These are phyloP conservation scores for Artemisia tridentata DNA, from an alignment of 129 eudicot genomes.

Conservation along the genomic window DNA sequence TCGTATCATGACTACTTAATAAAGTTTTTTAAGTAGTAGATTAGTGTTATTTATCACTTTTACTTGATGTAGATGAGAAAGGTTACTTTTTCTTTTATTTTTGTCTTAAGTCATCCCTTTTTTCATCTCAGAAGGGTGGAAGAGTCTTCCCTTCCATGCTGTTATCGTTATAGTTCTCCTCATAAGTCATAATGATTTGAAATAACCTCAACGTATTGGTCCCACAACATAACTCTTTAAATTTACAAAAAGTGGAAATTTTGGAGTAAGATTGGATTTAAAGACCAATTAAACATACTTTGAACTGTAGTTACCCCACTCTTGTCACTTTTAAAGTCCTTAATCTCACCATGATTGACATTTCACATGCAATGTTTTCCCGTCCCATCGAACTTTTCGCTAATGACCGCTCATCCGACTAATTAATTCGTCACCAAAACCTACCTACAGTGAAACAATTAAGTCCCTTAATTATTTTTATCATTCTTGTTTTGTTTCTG, in stretches of 20 bases:
- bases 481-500: constrained; percentile 10
- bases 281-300: constrained; percentile 30
- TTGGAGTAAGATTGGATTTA: constrained; percentile 4
- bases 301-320: constrained; percentile 49
- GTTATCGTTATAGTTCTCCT: constrained; percentile 6
- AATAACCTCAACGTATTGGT: background rate
- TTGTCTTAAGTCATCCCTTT: background rate
- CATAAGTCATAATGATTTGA: background rate
- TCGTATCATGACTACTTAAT: constrained; percentile 11
- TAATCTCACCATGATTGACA: constrained; percentile 37
- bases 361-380: constrained; percentile 41
- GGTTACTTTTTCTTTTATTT: constrained; percentile 15
- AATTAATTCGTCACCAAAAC: background rate
- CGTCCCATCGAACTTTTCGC: constrained; percentile 25
- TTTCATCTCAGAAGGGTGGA: background rate
- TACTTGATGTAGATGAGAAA: background rate
- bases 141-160: background rate
- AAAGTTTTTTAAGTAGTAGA: background rate
- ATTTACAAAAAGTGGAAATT: constrained; percentile 4
- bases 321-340: constrained; percentile 30
- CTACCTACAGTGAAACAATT: constrained; percentile 1
- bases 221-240: background rate
- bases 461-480: background rate
- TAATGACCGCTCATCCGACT: background rate
- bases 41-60: background rate